A percentile compares a stretch with the other conserved stretches of the same genome.
Conservation (phyloP, 805 yeast species). For the Ogataea nakhonphanomensis region DNA sequence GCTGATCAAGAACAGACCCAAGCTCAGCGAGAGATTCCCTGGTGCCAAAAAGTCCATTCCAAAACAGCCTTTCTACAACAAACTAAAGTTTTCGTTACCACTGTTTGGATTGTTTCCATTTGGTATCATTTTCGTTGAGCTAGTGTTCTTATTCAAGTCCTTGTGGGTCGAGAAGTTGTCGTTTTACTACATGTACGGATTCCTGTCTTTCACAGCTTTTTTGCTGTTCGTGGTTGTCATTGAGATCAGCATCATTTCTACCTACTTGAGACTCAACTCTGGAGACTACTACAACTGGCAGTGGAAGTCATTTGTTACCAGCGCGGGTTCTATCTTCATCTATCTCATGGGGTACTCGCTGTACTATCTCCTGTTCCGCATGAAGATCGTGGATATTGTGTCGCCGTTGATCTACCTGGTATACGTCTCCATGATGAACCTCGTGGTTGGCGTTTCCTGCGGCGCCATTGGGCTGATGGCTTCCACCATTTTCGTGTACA, state of each 20-base stretch:
- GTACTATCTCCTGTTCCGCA: conserved; percentile 56
- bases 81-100: conserved; percentile 34
- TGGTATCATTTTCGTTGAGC: conserved; percentile 75
- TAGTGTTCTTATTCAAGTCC: conserved; percentile 67
- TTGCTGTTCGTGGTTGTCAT: conserved; percentile 59
- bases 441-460: conserved; percentile 62
- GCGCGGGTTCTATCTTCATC: conserved; percentile 66
- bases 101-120: conserved; percentile 75
- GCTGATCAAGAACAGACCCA: conserved; percentile 13
- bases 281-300: conserved; percentile 69
- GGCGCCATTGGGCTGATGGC: conserved; percentile 74
- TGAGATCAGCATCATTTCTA: conserved; percentile 69
- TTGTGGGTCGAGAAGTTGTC: conserved; percentile 79
- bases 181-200: conserved; percentile 78
- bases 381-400: conserved; percentile 63
- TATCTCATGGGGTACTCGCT: conserved; percentile 66
- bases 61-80: conserved; percentile 36
- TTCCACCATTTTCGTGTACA: conserved; percentile 61
- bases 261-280: conserved; percentile 53
- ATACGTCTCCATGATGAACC: conserved; percentile 64
- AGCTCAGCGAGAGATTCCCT: conserved; percentile 5
- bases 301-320: conserved; percentile 73
- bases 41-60: conserved; percentile 26
- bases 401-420: conserved; percentile 66
- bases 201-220: conserved; percentile 57